phyloP scores from a whole-genome alignment of 2,329 filamentous ascomycete genomes.

The Claviceps purpurea region DNA sequence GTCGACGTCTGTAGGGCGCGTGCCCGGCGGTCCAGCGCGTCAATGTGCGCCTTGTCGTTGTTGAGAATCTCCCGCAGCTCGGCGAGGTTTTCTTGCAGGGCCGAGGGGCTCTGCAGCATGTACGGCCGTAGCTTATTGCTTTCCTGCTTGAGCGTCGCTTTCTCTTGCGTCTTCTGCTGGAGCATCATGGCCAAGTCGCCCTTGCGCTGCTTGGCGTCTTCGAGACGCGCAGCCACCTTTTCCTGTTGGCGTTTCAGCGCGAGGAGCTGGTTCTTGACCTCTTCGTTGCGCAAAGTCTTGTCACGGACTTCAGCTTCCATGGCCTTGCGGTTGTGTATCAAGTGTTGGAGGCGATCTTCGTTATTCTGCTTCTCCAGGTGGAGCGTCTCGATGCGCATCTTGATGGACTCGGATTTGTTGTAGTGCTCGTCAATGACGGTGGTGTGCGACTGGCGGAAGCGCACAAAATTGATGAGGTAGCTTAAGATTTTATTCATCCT shows the following conservation, averaged over 20 bases:
- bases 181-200: slow-evolving; percentile 56
- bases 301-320: slow-evolving; percentile 74
- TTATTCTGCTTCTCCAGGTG: slow-evolving; percentile 80
- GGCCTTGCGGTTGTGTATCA: slow-evolving; percentile 64
- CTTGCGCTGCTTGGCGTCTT: slow-evolving; percentile 73
- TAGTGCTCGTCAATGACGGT: slow-evolving; percentile 83
- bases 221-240: slow-evolving; percentile 66
- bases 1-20: slow-evolving; percentile 82
- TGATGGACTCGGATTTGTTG: slow-evolving; percentile 78
- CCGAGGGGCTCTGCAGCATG: slow-evolving; percentile 74
- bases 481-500: slow-evolving; percentile 91
- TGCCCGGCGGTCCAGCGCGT: slow-evolving; percentile 74
- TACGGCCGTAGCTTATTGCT: slow-evolving; percentile 84
- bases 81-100: slow-evolving; percentile 66
- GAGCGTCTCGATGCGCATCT: slow-evolving; percentile 73
- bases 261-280: slow-evolving; percentile 68
- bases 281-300: slow-evolving; percentile 75
- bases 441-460: slow-evolving; percentile 89
- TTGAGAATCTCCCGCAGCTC: slow-evolving; percentile 70
- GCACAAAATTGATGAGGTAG: slow-evolving; percentile 97
- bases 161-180: slow-evolving; percentile 58
- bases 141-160: slow-evolving; percentile 65
- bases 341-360: slow-evolving; percentile 64
- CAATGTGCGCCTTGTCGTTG: slow-evolving; percentile 72
- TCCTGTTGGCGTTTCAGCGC: slow-evolving; percentile 75